A percentile compares a stretch with the other conserved stretches of the same genome.
Evolutionary conservation across 2,329 filamentous ascomycete genomes (phyloP).

Genomic region (Ploettnerulaceae sp.): DNA sequence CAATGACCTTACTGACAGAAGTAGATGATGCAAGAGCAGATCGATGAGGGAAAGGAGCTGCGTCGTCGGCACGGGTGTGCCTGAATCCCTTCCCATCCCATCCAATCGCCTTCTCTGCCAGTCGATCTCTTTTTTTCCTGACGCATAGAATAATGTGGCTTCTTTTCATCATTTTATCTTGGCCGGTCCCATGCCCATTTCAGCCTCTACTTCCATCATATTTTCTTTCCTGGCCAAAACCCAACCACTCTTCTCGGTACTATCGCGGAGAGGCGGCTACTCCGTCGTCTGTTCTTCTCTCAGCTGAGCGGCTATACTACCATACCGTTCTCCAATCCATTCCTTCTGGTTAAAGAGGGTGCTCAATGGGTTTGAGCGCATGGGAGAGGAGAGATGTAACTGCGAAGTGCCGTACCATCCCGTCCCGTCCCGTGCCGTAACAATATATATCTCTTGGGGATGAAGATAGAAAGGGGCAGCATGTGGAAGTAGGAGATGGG

Average conservation of each 20-base stretch:
- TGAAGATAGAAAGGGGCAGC: background rate
- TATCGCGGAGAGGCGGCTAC: too few species aligned
- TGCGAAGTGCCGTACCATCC: background rate
- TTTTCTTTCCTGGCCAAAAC: too few species aligned
- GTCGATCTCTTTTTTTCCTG: too few species aligned
- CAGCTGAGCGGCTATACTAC: slow-evolving; percentile 3
- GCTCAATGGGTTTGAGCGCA: background rate
- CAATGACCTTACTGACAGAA: background rate
- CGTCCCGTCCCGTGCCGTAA: too few species aligned
- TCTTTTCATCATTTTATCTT: too few species aligned
- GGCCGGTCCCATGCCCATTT: too few species aligned
- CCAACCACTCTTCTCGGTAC: too few species aligned
- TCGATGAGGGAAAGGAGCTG: background rate
- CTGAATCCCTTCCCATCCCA: background rate
- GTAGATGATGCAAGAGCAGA: background rate
- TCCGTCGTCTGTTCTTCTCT: too few species aligned
- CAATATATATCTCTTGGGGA: background rate
- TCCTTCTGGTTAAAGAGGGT: too few species aligned
- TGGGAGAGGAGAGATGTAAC: background rate
- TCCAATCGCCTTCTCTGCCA: too few species aligned
- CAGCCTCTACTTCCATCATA: background rate
- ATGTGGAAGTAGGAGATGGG: background rate
- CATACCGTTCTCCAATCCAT: too few species aligned
- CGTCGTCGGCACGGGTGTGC: background rate
- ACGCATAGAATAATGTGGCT: too few species aligned